A percentile compares a stretch with the other conserved stretches of the same genome.
These are phyloP conservation scores for Xylaria sp. DNA, from an alignment of 2,329 filamentous ascomycete genomes.

Conservation along the genomic window DNA sequence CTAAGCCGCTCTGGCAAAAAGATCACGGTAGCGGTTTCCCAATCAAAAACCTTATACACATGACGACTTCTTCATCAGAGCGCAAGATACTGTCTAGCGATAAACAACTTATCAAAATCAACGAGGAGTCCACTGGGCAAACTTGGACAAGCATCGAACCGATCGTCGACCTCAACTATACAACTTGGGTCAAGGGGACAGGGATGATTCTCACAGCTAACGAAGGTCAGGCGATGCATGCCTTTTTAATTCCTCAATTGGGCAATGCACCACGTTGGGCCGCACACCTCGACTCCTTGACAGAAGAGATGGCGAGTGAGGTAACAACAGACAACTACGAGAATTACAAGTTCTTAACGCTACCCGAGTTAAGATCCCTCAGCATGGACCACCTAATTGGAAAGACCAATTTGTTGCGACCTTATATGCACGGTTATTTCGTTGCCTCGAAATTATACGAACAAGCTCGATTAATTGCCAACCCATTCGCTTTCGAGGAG, in stretches of 20 bases:
- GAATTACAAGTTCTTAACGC: conserved; percentile 97
- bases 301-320: conserved; percentile 97
- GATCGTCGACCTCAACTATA: conserved; percentile 91
- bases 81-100: conserved; percentile 92
- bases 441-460: conserved; percentile 95
- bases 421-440: conserved; percentile 99
- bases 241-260: conserved; percentile 93
- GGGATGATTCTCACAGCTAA: conserved; percentile 94
- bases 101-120: conserved; percentile 96
- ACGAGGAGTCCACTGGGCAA: conserved; percentile 82
- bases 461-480: conserved; percentile 89
- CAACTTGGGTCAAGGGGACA: conserved; percentile 90
- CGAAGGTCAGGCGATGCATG: conserved; percentile 93
- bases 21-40: conserved; percentile 96
- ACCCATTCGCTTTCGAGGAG: conserved; percentile 93
- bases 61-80: conserved; percentile 77
- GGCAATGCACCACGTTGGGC: conserved; percentile 96
- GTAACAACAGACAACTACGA: conserved; percentile 86
- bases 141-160: conserved; percentile 98
- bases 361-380: conserved; percentile 84
- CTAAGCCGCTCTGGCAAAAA: conserved; percentile 85
- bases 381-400: conserved; percentile 90
- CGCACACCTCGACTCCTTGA: conserved; percentile 94
- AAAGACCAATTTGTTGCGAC: conserved; percentile 86
- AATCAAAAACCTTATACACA: conserved; percentile 82